phyloP scores from a whole-genome alignment of 2,329 filamentous ascomycete species.

The Aureobasidium sp. region DNA sequence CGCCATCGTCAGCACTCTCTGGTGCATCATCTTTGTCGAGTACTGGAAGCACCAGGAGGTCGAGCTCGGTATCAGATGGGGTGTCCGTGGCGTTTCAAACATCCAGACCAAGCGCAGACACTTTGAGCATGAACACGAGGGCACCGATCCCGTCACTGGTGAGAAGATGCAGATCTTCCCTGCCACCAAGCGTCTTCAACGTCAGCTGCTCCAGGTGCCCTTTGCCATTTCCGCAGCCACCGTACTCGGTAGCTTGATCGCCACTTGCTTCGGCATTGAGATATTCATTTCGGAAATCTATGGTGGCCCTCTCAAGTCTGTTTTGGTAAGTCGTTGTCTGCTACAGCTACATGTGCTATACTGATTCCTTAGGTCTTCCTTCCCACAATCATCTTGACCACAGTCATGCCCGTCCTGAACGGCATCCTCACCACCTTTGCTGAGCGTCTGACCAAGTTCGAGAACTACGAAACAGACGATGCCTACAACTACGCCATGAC shows the following conservation, averaged over 20 bases:
- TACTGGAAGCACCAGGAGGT: constrained; percentile 93
- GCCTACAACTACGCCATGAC: constrained; percentile 76
- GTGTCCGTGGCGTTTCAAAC: constrained; percentile 70
- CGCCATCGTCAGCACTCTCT: constrained; percentile 68
- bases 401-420: constrained; percentile 69
- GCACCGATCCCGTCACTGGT: constrained; percentile 71
- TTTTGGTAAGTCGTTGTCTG: constrained; percentile 53
- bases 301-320: constrained; percentile 73
- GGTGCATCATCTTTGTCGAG: constrained; percentile 84
- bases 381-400: constrained; percentile 79
- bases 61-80: constrained; percentile 81
- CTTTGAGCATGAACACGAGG: constrained; percentile 70
- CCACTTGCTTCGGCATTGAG: constrained; percentile 81
- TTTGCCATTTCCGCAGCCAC: constrained; percentile 68
- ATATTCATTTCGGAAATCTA: constrained; percentile 96
- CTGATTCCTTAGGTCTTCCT: constrained; percentile 59
- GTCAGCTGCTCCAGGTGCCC: constrained; percentile 73
- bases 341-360: neutral
- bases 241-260: constrained; percentile 72
- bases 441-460: constrained; percentile 65
- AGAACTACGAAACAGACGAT: constrained; percentile 88
- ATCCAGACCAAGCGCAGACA: constrained; percentile 70
- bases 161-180: constrained; percentile 70
- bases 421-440: constrained; percentile 68
- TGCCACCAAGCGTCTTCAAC: constrained; percentile 60